Percentiles rank a stretch among this genome's conserved stretches.
Conservation (phyloP, 495 filamentous ascomycete genomes). For the Penicillium diatomitis region DNA sequence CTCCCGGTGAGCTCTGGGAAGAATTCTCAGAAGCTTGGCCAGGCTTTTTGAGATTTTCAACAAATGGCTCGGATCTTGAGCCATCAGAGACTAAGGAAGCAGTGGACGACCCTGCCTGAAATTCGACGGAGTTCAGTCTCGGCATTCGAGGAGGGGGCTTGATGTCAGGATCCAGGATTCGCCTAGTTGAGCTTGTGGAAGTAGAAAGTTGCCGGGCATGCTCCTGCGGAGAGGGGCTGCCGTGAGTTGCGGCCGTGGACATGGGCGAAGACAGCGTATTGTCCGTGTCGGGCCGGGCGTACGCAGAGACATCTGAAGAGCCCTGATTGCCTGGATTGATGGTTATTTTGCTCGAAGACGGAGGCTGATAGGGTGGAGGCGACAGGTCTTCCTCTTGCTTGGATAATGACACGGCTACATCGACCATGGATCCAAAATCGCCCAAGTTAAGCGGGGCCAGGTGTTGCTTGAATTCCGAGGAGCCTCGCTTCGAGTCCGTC, state of each 20-base stretch:
- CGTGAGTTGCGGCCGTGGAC: conserved; percentile 3
- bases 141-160: not conserved
- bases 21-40: conserved; percentile 1
- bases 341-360: conserved; percentile 1
- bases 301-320: not conserved
- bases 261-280: conserved; percentile 1
- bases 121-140: not conserved
- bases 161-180: not conserved
- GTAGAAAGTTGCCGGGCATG: conserved; percentile 4
- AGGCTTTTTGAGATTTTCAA: not conserved
- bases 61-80: not conserved
- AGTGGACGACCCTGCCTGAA: not conserved
- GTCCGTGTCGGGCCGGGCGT: not conserved
- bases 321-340: not conserved
- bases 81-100: not conserved
- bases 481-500: conserved; percentile 15
- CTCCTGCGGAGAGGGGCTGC: conserved; percentile 2
- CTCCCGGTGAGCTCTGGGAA: conserved; percentile 4
- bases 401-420: conserved; percentile 25
- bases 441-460: conserved; percentile 27
- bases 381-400: conserved; percentile 18
- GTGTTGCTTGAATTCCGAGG: conserved; percentile 11
- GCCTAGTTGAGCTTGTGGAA: conserved; percentile 3
- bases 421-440: conserved; percentile 28
- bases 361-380: conserved; percentile 24